Evolutionary conservation across 345 rosid genomes (phyloP), one percentile per base, ranked within the genome.

Genomic region (Eucalyptus caleyi): DNA sequence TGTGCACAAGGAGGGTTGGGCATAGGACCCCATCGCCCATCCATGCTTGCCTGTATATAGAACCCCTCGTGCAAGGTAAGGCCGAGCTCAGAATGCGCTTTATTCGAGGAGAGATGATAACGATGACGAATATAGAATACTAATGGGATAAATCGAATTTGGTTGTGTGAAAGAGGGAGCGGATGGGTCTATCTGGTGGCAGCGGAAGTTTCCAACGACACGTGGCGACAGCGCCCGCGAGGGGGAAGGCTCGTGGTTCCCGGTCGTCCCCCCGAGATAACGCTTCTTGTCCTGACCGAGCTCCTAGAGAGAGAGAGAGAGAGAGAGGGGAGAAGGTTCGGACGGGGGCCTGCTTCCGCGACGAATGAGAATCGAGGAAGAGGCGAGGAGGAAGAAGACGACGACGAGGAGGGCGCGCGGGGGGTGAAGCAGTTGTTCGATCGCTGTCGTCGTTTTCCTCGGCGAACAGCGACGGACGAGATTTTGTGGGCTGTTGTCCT

Each of bases 51-150:
- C n/a, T n/a, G 44, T 14, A 30, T 27, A 14, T 11, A 26, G 32
- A 85, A 47, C 11, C 87, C 37, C 54, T 47, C 50, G 21, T 1
- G 50, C 9, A 86, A 47, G 32, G 40, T 4, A 26, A 53, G 81
- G 60, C 11, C 30, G 6, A 62, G 34, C 49, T 23, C 32, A 81
- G 60, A 67, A 77, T 86, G 91, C 89, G 88, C 91, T 40, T 45
- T 59, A 59, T 90, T 93, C 93, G 93, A 95, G 93, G 91, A 88
- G 82, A 50, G 54, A 19, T 47, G 56, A 86, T 50, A 50, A 86
- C 16, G 87, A 14, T 6, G 47, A 90, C 56, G 53, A 92, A 34
- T 40, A 90, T 89, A 89, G 89, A 89, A 89, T 44, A 16, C 8
- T 50, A 56, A 24, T 23, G 27, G 32, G 91, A 91, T 91, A 91